A percentile compares a stretch with the other conserved stretches of the same genome.
Evolutionary conservation across 352 stramenopile genomes (phyloP).

Genomic region (Globisporangium alternatum): DNA sequence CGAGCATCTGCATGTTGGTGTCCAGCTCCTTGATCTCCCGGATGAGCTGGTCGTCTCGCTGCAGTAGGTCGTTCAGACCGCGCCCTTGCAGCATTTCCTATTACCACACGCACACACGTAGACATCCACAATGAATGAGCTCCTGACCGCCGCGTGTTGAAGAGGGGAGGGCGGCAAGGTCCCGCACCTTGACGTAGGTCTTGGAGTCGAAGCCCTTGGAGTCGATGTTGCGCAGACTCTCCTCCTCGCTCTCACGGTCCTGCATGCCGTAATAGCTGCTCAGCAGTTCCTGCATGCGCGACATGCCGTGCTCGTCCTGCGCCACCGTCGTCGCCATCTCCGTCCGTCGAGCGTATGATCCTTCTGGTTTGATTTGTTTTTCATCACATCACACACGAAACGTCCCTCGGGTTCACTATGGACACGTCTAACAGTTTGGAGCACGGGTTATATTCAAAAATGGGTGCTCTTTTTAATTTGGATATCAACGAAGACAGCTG

Average conservation of each 20-base stretch:
- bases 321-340: conserved; percentile 8
- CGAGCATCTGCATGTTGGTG: conserved; percentile 99
- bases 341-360: too few species aligned
- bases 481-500: too few species aligned
- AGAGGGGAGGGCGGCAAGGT: not conserved
- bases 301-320: conserved; percentile 65
- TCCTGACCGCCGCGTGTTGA: not conserved
- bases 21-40: conserved; percentile 94
- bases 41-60: conserved; percentile 75
- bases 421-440: too few species aligned
- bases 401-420: too few species aligned
- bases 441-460: too few species aligned
- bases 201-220: conserved; percentile 61
- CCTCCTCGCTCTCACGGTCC: conserved; percentile 64
- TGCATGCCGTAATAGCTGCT: conserved; percentile 87
- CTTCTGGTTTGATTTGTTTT: too few species aligned
- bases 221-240: conserved; percentile 74
- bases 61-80: conserved; percentile 69
- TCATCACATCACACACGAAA: too few species aligned
- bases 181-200: conserved; percentile 69
- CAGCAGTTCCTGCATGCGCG: conserved; percentile 87
- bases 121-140: not conserved
- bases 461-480: too few species aligned
- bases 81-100: conserved; percentile 60
- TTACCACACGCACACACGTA: not conserved